These are phyloP conservation scores for Paraconiothyrium sp. DNA, from an alignment of 2,329 filamentous ascomycete genomes.

Conservation along the genomic window DNA sequence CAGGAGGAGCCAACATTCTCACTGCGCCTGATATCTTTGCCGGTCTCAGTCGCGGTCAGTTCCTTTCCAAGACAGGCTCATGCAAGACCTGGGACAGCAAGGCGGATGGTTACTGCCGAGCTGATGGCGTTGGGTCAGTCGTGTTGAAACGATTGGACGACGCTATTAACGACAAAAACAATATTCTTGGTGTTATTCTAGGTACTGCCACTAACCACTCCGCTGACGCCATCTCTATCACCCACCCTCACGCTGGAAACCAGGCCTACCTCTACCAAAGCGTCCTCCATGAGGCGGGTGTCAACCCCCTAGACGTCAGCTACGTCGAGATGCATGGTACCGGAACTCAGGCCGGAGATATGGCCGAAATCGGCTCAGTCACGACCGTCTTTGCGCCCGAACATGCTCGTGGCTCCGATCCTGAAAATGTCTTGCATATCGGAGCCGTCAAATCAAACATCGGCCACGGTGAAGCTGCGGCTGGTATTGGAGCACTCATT, in stretches of 20 bases:
- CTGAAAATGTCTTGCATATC: constrained; percentile 31
- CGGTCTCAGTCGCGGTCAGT: constrained; percentile 30
- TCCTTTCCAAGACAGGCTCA: constrained; percentile 34
- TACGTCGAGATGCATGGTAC: constrained; percentile 48
- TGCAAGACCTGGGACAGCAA: constrained; percentile 41
- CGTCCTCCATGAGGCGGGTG: constrained; percentile 42
- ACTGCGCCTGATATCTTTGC: constrained; percentile 42
- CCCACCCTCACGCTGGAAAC: constrained; percentile 35
- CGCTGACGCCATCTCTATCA: constrained; percentile 45
- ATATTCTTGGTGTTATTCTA: constrained; percentile 39
- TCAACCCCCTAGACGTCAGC: constrained; percentile 44
- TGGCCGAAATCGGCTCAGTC: constrained; percentile 34
- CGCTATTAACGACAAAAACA: constrained; percentile 32
- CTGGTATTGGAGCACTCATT: constrained; percentile 43
- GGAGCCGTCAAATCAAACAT: constrained; percentile 47
- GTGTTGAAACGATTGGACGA: constrained; percentile 39
- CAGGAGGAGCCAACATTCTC: constrained; percentile 34
- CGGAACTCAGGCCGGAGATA: constrained; percentile 43
- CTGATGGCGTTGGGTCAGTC: constrained; percentile 38
- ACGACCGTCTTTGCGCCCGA: constrained; percentile 23
- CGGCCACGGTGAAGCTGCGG: constrained; percentile 48
- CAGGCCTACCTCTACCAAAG: constrained; percentile 30
- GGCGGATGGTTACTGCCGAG: constrained; percentile 40
- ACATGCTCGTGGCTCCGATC: constrained; percentile 10
- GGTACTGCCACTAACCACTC: constrained; percentile 45